phyloP scores from a whole-genome alignment of 169 alveolate species.

The Babesia ovis region DNA sequence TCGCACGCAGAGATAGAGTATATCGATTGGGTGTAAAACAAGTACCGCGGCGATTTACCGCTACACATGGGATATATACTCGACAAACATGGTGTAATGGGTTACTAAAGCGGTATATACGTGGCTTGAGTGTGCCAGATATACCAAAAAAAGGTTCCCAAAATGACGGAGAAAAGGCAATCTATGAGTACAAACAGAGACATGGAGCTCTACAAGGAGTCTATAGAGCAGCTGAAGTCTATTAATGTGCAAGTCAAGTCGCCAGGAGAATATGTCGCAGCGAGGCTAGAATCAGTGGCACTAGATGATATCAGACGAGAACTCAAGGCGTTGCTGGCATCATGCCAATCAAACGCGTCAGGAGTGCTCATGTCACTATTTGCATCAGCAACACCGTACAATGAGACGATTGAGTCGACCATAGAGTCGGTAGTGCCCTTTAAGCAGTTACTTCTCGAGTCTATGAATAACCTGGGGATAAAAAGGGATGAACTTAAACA shows the following conservation, averaged over 20 bases:
- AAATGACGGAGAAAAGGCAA: neutral
- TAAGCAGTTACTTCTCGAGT: conserved; percentile 41
- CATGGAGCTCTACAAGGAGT: conserved; percentile 28
- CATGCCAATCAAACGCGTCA: conserved; percentile 62
- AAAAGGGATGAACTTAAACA: neutral
- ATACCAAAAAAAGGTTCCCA: neutral
- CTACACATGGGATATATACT: no score
- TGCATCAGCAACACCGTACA: conserved; percentile 34
- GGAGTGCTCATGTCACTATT: conserved; percentile 46
- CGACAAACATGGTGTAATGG: no score
- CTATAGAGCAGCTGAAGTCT: conserved; percentile 56
- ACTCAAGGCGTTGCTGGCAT: conserved; percentile 48
- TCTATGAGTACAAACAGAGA: neutral
- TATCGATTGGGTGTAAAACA: no score
- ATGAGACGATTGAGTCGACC: conserved; percentile 52
- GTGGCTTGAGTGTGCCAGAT: neutral
- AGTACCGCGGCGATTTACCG: no score
- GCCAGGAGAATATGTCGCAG: conserved; percentile 53
- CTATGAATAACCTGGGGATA: conserved; percentile 15
- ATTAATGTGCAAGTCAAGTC: conserved; percentile 40
- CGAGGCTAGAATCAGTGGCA: conserved; percentile 58
- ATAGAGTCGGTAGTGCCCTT: conserved; percentile 48
- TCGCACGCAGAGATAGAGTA: no score
- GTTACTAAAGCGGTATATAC: neutral
- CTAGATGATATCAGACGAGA: conserved; percentile 53